These are phyloP conservation scores for Eutrema heterophyllum DNA, from an alignment of 345 rosid genomes.

Conservation along the genomic window DNA sequence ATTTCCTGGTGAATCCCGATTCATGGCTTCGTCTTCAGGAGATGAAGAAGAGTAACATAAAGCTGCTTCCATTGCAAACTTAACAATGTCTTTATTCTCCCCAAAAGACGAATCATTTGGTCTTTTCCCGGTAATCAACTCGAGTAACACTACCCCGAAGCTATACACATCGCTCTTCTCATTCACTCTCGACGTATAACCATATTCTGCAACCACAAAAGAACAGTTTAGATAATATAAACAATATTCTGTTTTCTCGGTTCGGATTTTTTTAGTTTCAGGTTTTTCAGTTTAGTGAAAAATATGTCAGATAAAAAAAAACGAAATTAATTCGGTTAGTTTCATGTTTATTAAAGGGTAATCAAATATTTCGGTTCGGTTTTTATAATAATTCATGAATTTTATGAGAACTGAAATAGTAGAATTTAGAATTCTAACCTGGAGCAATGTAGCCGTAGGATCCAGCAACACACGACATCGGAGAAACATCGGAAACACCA, in stretches of 20 bases:
- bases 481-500: conserved; percentile 13
- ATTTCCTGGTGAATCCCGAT: background rate
- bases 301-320: too few relatives aligned
- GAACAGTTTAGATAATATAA: too few relatives aligned
- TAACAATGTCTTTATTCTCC: conserved; percentile 48
- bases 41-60: conserved; percentile 21
- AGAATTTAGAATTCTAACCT: conserved; percentile 26
- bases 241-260: too few relatives aligned
- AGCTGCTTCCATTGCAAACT: conserved; percentile 45
- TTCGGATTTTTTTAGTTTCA: too few relatives aligned
- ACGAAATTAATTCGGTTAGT: too few relatives aligned
- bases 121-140: conserved; percentile 57
- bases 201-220: conserved; percentile 45
- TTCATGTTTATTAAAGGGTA: too few relatives aligned
- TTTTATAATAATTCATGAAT: too few relatives aligned
- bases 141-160: conserved; percentile 59
- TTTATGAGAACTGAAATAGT: too few relatives aligned
- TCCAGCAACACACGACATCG: conserved; percentile 57
- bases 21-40: background rate
- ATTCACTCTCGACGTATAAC: conserved; percentile 40
- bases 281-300: too few relatives aligned
- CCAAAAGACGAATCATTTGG: conserved; percentile 57
- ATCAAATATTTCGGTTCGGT: too few relatives aligned
- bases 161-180: conserved; percentile 61
- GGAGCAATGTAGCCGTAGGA: conserved; percentile 86